Base-by-base conservation (phyloP, 2,329 filamentous ascomycete species). In the Aspergillus melleus region DNA sequence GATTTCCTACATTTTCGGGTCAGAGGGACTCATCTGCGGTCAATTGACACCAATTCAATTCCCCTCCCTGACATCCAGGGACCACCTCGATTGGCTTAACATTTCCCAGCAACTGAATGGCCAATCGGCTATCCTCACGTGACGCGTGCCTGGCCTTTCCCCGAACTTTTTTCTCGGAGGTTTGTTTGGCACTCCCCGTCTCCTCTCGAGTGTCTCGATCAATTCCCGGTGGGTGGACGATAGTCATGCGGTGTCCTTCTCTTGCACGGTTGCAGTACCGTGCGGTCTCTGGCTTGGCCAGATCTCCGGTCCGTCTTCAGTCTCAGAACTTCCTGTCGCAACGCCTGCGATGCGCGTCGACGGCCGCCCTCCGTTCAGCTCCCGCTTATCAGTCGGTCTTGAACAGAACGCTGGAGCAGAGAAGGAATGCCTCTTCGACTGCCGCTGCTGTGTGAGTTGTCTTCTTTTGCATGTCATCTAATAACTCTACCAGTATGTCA, bases 361-460 rank as follows among this genome's bases (percentile, higher is more conserved):
- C 75, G 51, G 68, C 72, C 62, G 71, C 68, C 52, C 68, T 74
- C 67, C 70, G 75, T 69, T 67, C 70, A 61, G 64, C 65, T 61
- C 71, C 70, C 64, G 64, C 70, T 62, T 73, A 72, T 66, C 75
- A 72, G 68, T 72, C 74, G 55, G 61, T 73, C 49, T 57, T 79
- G 60, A 76, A 72, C 64, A 72, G 70, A 63, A 71, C 73, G 68
- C 79, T 76, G 74, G 70, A 77, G 58, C 78, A 80, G 65, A 73
- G 73, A 58, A 72, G 80, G 57, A 74, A 77, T 70, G 72, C 76
- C 26, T 78, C 79, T 56, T 71, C 75, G 39, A 72, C 76, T 50
- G 77, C 79, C 6, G 73, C 78, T 61, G 78, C 76, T 36, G 77
- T 81, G 77, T 81, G 69, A 70, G 78, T 64, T 42, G 54, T 16